phyloP scores from a whole-genome alignment of 345 rosid species.

The Pistacia integerrima region DNA sequence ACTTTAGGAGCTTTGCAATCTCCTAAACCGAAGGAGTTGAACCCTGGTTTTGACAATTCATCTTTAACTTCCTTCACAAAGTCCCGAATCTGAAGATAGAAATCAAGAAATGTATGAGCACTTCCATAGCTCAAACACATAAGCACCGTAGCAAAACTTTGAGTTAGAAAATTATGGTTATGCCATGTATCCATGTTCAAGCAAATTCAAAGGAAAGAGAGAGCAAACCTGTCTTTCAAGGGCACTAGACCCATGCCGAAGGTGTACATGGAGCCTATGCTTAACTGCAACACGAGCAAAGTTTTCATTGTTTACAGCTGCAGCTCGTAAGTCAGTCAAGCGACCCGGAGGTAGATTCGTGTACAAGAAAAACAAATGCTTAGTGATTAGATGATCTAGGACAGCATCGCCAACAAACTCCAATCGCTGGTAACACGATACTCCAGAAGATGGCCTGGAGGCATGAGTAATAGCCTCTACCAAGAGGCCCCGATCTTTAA shows the following conservation, averaged over 20 bases:
- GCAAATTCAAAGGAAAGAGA: slow-evolving; percentile 17
- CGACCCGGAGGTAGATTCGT: slow-evolving; percentile 95
- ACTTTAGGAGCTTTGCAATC: slow-evolving; percentile 99
- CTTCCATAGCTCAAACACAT: neutral
- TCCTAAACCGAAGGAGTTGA: slow-evolving; percentile 96
- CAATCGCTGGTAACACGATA: slow-evolving; percentile 90
- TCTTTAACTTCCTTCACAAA: slow-evolving; percentile 87
- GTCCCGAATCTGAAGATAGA: slow-evolving; percentile 72
- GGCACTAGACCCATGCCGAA: slow-evolving; percentile 95
- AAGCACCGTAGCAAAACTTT: neutral
- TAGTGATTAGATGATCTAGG: slow-evolving; percentile 91
- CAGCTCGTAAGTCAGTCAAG: slow-evolving; percentile 96
- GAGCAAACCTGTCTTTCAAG: slow-evolving; percentile 89
- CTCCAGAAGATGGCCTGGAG: slow-evolving; percentile 92
- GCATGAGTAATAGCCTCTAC: slow-evolving; percentile 97
- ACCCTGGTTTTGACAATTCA: slow-evolving; percentile 81
- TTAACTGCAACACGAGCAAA: slow-evolving; percentile 98
- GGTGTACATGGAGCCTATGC: slow-evolving; percentile 87
- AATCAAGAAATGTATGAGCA: slow-evolving; percentile 15
- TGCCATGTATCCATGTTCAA: neutral
- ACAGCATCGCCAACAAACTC: slow-evolving; percentile 99
- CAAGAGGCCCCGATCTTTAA: slow-evolving; percentile 59
- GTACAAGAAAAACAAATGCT: slow-evolving; percentile 87
- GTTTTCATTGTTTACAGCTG: slow-evolving; percentile 98
- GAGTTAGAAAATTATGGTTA: slow-evolving; percentile 3